These are phyloP conservation scores for Phellinidium pouzarii DNA, from an alignment of 1,284 basidiomycete genomes.

Conservation along the genomic window DNA sequence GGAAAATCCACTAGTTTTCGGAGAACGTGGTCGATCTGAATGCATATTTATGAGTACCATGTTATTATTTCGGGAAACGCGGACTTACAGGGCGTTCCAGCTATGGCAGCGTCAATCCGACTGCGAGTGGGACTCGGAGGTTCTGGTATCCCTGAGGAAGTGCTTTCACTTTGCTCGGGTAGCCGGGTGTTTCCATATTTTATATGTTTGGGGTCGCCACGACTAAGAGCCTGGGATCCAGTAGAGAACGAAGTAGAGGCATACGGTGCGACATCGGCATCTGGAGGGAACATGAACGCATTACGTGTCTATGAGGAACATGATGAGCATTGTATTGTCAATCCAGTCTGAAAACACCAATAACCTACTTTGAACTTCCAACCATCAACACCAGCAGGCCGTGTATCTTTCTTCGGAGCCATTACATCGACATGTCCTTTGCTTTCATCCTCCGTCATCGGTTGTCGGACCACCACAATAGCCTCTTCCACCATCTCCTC, in stretches of 20 bases:
- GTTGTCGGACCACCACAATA: slow-evolving; percentile 13
- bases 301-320: slow-evolving; percentile 65
- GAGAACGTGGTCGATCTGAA: slow-evolving; percentile 52
- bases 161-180: slow-evolving; percentile 49
- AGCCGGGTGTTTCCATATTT: slow-evolving; percentile 77
- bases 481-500: slow-evolving; percentile 29
- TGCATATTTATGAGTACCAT: slow-evolving; percentile 17
- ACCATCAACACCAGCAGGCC: slow-evolving; percentile 64
- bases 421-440: slow-evolving; percentile 52
- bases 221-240: slow-evolving; percentile 31
- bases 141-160: slow-evolving; percentile 40
- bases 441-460: slow-evolving; percentile 24
- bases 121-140: slow-evolving; percentile 85
- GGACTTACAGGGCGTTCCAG: slow-evolving; percentile 66
- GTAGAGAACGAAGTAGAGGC: slow-evolving; percentile 34
- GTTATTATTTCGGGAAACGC: slow-evolving; percentile 8
- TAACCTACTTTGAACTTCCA: slow-evolving; percentile 80
- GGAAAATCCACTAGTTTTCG: slow-evolving; percentile 52
- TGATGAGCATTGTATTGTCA: slow-evolving; percentile 13
- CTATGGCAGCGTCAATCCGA: slow-evolving; percentile 82
- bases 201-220: slow-evolving; percentile 58
- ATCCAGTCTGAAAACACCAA: slow-evolving; percentile 2
- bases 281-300: slow-evolving; percentile 87
- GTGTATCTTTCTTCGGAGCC: slow-evolving; percentile 67
- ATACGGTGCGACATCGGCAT: slow-evolving; percentile 81